Evolutionary conservation across 2,329 filamentous ascomycete genomes (phyloP).

Genomic region (Alternaria sp.): DNA sequence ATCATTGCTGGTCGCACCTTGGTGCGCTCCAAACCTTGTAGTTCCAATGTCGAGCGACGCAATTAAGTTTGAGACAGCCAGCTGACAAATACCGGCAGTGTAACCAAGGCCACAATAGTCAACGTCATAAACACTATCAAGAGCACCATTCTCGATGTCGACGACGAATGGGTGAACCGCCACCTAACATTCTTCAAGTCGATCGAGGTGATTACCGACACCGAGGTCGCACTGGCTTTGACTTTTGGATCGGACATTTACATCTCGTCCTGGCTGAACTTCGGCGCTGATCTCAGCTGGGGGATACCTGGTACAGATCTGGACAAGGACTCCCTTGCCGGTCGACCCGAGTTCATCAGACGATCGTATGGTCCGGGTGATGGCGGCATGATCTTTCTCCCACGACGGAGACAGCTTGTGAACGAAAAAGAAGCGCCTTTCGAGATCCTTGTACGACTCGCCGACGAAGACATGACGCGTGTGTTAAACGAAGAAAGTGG

Average conservation of each 20-base stretch:
- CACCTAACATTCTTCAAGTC: conserved; percentile 45
- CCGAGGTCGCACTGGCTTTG: conserved; percentile 40
- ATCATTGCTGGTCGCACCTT: conserved; percentile 11
- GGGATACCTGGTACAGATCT: conserved; percentile 45
- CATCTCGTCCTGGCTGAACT: conserved; percentile 48
- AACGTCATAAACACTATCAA: conserved; percentile 38
- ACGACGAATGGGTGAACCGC: conserved; percentile 42
- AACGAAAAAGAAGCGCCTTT: conserved; percentile 43
- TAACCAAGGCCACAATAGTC: conserved; percentile 42
- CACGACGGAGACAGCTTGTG: conserved; percentile 32
- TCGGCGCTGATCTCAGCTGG: conserved; percentile 44
- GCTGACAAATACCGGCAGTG: conserved; percentile 35
- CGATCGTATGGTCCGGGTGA: conserved; percentile 40
- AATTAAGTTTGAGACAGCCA: conserved; percentile 3
- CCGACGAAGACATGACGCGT: conserved; percentile 44
- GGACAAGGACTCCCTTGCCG: conserved; percentile 29
- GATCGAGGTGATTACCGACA: conserved; percentile 40
- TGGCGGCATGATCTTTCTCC: conserved; percentile 48
- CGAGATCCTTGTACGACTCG: conserved; percentile 46
- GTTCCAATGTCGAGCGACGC: conserved; percentile 11
- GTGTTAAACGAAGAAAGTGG: conserved; percentile 41
- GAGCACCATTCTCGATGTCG: conserved; percentile 36
- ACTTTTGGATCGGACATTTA: conserved; percentile 45
- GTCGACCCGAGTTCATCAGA: conserved; percentile 46
- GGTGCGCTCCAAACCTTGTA: conserved; percentile 8